Percentiles rank a stretch among this genome's conserved stretches.
Evolutionary conservation across 1,284 basidiomycete species (phyloP).

Genomic region (Ceratobasidium sp.): DNA sequence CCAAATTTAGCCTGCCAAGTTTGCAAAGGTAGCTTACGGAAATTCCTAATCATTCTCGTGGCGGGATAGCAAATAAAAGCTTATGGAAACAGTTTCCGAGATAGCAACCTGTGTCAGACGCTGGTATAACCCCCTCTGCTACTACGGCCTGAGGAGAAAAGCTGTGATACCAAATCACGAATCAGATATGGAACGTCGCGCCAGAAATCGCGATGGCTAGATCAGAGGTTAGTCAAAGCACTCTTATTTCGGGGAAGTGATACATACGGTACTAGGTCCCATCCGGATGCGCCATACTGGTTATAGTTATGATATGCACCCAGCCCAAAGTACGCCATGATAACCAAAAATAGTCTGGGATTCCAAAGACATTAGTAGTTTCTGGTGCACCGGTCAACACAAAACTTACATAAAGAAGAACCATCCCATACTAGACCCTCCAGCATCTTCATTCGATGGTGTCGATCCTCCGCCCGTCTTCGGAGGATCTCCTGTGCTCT

Average conservation of each 20-base stretch:
- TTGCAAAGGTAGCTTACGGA: neutral
- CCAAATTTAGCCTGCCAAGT: neutral
- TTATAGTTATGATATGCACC: conserved; percentile 88
- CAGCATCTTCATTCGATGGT: conserved; percentile 55
- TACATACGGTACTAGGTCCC: conserved; percentile 82
- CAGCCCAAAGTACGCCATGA: conserved; percentile 75
- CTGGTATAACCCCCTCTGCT: conserved; percentile 50
- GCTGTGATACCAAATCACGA: conserved; percentile 77
- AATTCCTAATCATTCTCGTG: neutral
- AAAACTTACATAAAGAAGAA: conserved; percentile 82
- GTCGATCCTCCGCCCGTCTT: conserved; percentile 58
- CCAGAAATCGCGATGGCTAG: conserved; percentile 88
- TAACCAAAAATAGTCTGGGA: conserved; percentile 72
- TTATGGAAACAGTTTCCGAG: neutral
- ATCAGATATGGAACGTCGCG: conserved; percentile 87
- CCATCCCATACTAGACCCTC: conserved; percentile 83
- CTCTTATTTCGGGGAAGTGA: conserved; percentile 35
- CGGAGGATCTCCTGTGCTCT: conserved; percentile 61
- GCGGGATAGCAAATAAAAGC: neutral
- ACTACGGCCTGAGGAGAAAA: conserved; percentile 70
- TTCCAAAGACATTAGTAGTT: conserved; percentile 1
- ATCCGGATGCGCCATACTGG: conserved; percentile 81
- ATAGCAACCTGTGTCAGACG: conserved; percentile 44
- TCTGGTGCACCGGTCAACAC: conserved; percentile 25
- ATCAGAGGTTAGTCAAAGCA: conserved; percentile 43